phyloP scores from a whole-genome alignment of 2,329 filamentous ascomycete species.

The Pseudocercospora musae region DNA sequence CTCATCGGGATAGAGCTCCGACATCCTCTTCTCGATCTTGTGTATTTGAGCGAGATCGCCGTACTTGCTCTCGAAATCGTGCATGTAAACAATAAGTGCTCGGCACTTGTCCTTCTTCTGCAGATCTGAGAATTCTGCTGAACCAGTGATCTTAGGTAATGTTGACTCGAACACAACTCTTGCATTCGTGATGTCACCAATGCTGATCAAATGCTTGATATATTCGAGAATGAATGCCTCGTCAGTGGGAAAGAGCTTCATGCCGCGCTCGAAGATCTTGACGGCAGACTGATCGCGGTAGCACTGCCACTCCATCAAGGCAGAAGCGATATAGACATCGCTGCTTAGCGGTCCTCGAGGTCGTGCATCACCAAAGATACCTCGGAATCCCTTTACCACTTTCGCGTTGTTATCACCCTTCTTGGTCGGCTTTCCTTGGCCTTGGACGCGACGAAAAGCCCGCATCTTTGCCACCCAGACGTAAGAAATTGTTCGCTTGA shows the following conservation, averaged over 20 bases:
- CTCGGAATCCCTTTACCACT: constrained; percentile 62
- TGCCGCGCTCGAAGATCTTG: constrained; percentile 93
- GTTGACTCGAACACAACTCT: constrained; percentile 95
- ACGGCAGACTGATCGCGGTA: constrained; percentile 91
- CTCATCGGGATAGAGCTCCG: constrained; percentile 87
- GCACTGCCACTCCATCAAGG: constrained; percentile 89
- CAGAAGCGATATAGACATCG: constrained; percentile 91
- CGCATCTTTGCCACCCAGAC: constrained; percentile 94
- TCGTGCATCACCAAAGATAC: constrained; percentile 85
- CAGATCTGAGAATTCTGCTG: constrained; percentile 61
- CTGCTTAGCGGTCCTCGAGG: constrained; percentile 84
- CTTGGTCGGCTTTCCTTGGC: constrained; percentile 60
- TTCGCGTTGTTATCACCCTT: constrained; percentile 31
- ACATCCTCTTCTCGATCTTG: constrained; percentile 89
- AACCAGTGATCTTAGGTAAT: constrained; percentile 65
- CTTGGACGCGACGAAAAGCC: constrained; percentile 90
- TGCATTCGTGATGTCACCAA: constrained; percentile 86
- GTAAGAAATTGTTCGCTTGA: constrained; percentile 84
- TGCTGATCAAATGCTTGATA: constrained; percentile 86
- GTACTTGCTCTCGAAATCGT: constrained; percentile 91
- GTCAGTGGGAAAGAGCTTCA: constrained; percentile 90
- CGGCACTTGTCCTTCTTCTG: constrained; percentile 61
- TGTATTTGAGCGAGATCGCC: constrained; percentile 88
- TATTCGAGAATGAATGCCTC: constrained; percentile 94
- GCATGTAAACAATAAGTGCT: constrained; percentile 84